A percentile compares a stretch with the other conserved stretches of the same genome.
These are phyloP conservation scores for Laguncularia racemosa DNA, from an alignment of 345 rosid species.

Conservation along the genomic window DNA sequence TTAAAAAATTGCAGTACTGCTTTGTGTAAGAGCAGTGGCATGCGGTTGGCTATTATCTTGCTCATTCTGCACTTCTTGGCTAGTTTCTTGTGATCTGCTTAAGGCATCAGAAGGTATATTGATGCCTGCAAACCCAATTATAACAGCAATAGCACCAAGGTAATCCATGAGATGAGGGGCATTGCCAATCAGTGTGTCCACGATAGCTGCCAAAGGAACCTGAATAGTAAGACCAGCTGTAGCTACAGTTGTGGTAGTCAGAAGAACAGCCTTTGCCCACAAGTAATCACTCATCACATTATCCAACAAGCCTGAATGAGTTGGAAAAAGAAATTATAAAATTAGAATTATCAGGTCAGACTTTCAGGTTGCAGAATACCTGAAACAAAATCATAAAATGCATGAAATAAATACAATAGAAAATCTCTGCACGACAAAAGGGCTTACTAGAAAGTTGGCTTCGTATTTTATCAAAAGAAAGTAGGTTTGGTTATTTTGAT, in stretches of 20 bases:
- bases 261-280: constrained; percentile 92
- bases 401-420: no score
- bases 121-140: constrained; percentile 88
- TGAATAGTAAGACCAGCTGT: constrained; percentile 92
- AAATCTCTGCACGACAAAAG: background rate
- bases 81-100: constrained; percentile 34
- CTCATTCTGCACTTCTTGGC: constrained; percentile 31
- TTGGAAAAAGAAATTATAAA: no score
- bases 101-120: constrained; percentile 56
- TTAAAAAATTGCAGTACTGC: constrained; percentile 16
- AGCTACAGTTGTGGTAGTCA: constrained; percentile 90
- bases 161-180: constrained; percentile 60
- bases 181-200: constrained; percentile 66
- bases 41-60: constrained; percentile 12
- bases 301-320: constrained; percentile 60
- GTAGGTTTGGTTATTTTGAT: no score
- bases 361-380: no score
- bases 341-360: no score
- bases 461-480: no score
- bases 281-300: constrained; percentile 89
- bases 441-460: background rate
- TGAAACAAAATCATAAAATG: no score
- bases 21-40: constrained; percentile 1
- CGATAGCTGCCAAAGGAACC: constrained; percentile 90
- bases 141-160: constrained; percentile 80